Base-by-base conservation (phyloP, 169 alveolate species). In the Plasmodium ovale region DNA sequence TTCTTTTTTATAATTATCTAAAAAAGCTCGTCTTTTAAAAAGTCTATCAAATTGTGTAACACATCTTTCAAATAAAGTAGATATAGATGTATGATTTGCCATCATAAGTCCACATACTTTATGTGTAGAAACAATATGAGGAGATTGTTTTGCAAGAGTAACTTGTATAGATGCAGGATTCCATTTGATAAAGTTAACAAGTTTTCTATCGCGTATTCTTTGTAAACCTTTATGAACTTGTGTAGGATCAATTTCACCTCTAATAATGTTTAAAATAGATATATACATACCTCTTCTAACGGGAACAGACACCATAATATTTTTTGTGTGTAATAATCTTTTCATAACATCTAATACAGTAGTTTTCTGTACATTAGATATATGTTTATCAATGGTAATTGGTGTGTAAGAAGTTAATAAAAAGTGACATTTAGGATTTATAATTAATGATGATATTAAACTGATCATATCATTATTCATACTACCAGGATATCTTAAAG, bases 101-200 rank as follows among this genome's bases (percentile, higher is more conserved):
- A 99, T 93, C 99, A 98, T 97, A 60, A 99, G 96, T 9, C 99
- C 99, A 29, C 97, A 96, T n/a, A 98, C 99, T 92, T 98, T 98
- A 95, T 98, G 98, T 19, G 98, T 95, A 12, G 98, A 97, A 25
- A 94, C 98, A 35, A 97, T 96, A 90, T 96, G 98, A 2, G 99
- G 99, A 21, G 99, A 96, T 74, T 98, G 99, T 70, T 98, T 97
- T 29, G 99, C 97, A 37, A 98, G 88, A 2, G 99, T 99, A 21
- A 99, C 99, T 73, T 97, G 98, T 3, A 98, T 97, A 19, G 99
- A 96, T 42, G 99, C 99, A 9, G 99, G 99, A 25, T 99, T 99
- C 99, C 99, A 99, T 87, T 97, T 96, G 39, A 97, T 96, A 85
- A 97, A 97, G 39, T 97, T 96, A 29, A 95, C 97, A 37, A 93